These are phyloP conservation scores for Phytophthora litchii DNA, from an alignment of 352 stramenopile genomes.

Conservation along the genomic window DNA sequence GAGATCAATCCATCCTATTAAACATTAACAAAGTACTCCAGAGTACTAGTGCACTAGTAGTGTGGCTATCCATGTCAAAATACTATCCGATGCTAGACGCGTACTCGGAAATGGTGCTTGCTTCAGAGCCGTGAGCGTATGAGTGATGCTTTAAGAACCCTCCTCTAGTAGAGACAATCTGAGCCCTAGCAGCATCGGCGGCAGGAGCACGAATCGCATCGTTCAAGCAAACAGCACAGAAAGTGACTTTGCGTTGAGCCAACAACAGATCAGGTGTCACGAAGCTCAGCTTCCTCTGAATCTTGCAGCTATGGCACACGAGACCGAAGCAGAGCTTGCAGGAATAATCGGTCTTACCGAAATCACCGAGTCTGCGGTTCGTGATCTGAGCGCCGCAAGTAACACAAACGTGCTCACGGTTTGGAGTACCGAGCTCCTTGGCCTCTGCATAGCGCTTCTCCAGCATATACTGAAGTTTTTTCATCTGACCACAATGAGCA, in stretches of 20 bases:
- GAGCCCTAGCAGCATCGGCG: constrained; percentile 28
- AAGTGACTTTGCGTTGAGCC: constrained; percentile 35
- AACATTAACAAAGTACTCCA: no score
- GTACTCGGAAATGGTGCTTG: constrained; percentile 38
- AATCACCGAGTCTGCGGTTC: background rate
- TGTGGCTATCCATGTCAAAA: background rate
- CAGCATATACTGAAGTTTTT: constrained; percentile 34
- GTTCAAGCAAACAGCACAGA: constrained; percentile 41
- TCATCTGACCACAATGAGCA: constrained; percentile 33
- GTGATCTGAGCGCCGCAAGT: constrained; percentile 8
- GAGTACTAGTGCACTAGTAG: background rate
- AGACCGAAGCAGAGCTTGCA: background rate
- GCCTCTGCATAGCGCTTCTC: constrained; percentile 24
- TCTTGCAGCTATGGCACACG: constrained; percentile 27
- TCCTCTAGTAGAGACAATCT: constrained; percentile 19
- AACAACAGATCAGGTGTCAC: constrained; percentile 33
- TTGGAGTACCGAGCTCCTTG: constrained; percentile 25
- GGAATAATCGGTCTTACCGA: background rate
- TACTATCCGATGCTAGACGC: constrained; percentile 20
- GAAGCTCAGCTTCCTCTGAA: constrained; percentile 39
- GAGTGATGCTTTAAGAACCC: constrained; percentile 24
- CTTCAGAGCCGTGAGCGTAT: constrained; percentile 29
- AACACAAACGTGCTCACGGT: constrained; percentile 29
- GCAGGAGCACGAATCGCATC: constrained; percentile 28
- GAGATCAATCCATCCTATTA: background rate